These are phyloP conservation scores for Kodamaea lidongshanica DNA, from an alignment of 805 yeast species.

Conservation along the genomic window DNA sequence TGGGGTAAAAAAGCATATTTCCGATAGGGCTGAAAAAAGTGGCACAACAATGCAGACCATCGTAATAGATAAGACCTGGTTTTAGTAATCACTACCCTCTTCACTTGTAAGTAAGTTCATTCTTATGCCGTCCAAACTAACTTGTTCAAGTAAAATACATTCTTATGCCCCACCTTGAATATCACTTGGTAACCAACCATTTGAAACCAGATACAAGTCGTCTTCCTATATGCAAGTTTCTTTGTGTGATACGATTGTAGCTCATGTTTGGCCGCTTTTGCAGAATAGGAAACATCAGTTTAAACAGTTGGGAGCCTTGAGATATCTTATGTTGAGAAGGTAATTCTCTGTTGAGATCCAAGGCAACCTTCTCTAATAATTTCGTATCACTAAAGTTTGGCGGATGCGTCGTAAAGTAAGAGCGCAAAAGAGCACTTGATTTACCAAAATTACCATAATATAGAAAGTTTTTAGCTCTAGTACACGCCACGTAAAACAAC, in stretches of 20 bases:
- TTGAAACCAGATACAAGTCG: neutral
- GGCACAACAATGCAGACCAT: too few relatives aligned
- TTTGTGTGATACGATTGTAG: neutral
- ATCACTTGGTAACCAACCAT: neutral
- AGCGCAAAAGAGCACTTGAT: too few relatives aligned
- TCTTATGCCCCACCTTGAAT: neutral
- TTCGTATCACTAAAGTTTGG: too few relatives aligned
- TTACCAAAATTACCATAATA: conserved; percentile 22
- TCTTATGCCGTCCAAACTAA: too few relatives aligned
- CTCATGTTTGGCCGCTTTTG: conserved; percentile 1
- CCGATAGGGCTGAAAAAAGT: too few relatives aligned
- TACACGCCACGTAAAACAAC: conserved; percentile 57
- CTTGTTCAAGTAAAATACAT: too few relatives aligned
- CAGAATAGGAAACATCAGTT: neutral
- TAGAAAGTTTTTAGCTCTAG: conserved; percentile 50
- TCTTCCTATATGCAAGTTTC: neutral
- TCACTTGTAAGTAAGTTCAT: too few relatives aligned
- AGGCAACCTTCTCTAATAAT: too few relatives aligned
- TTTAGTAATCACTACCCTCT: too few relatives aligned
- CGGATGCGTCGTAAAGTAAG: conserved; percentile 3
- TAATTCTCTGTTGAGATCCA: too few relatives aligned
- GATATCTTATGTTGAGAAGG: neutral
- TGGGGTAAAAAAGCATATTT: too few relatives aligned
- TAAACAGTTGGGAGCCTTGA: conserved; percentile 1
- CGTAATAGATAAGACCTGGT: too few relatives aligned